These are phyloP conservation scores for Fusarium clavum DNA, from an alignment of 2,329 filamentous ascomycete genomes.

Conservation along the genomic window DNA sequence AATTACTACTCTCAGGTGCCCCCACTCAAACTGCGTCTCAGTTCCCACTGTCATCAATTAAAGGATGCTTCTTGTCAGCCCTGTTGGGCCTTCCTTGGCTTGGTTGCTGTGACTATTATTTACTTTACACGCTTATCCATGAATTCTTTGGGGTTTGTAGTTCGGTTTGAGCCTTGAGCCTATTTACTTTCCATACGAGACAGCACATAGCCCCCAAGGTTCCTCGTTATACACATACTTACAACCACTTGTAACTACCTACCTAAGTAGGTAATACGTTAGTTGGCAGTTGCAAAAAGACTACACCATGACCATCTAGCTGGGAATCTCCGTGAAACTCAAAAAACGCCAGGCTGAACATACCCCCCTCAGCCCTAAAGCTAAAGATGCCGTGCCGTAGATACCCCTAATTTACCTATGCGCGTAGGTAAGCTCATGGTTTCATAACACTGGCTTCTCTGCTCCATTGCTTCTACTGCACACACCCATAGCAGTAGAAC, in stretches of 20 bases:
- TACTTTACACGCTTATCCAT: not conserved
- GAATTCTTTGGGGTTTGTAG: not conserved
- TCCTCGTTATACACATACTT: not conserved
- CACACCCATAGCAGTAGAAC: slow-evolving; percentile 10
- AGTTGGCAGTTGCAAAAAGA: not conserved
- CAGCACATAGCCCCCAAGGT: not conserved
- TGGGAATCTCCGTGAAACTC: not conserved
- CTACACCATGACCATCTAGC: not conserved
- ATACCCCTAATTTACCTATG: not conserved
- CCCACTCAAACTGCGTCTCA: slow-evolving; percentile 24
- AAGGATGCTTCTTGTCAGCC: slow-evolving; percentile 29
- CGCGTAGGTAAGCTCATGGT: not conserved
- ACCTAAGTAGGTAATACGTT: not conserved
- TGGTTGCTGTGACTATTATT: slow-evolving; percentile 19
- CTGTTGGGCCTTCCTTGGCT: slow-evolving; percentile 11
- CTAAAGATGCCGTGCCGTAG: slow-evolving; percentile 12
- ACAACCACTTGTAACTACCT: too few species aligned
- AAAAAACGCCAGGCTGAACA: slow-evolving; percentile 11
- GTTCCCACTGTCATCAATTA: slow-evolving; percentile 39
- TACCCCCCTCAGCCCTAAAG: slow-evolving; percentile 30
- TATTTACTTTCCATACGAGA: not conserved
- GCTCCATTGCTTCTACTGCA: slow-evolving; percentile 6
- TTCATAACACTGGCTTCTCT: not conserved
- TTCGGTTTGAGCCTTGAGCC: not conserved
- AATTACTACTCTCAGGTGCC: slow-evolving; percentile 5